Base-by-base conservation (phyloP, 148 eudicot species). In the Persicaria maculosa region DNA sequence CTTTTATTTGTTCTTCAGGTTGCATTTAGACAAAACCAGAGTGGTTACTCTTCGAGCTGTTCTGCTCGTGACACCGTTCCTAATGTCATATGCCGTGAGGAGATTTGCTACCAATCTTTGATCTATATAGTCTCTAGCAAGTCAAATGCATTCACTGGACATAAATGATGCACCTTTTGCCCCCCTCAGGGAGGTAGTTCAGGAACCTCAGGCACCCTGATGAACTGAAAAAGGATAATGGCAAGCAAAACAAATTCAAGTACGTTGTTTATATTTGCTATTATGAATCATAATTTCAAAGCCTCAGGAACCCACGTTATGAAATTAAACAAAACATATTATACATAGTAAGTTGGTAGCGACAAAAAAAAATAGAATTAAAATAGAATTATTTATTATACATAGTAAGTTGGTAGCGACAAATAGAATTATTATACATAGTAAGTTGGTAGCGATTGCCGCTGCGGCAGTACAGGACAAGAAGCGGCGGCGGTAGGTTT, bases 41-140 rank as follows among this genome's bases (percentile, higher is more conserved):
- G 73, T 81, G 99, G 99, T 77, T 80, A 92, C 78, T 77, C 88
- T 20, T 50, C 83, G 83, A 97, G 96, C 78, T 95, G 97, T 80
- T 86, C 96, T 77, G 90, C 96, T 72, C 97, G 99, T 16, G 99
- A 95, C 81, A 92, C 97, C 19, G 99, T 95, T 78, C 99, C 98
- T 43, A 92, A 95, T 77, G 80, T 95, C 71, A 87, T 95, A 45
- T 95, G 99, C 77, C 85, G 90, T 68, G 97, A 95, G 82, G 86
- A 95, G 97, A 97, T 95, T n/a, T 75, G 80, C 9, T 64, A 64
- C 36, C 31, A 5, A 64, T 64, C 45, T 58, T 58, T 14, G 20
- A 57, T 57, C 31, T n/a, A n/a, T n/a, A n/a, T n/a, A n/a, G n/a
- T 36, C 5, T 9, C 16, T 61, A 44, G n/a, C 72, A 64, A 73